Percentiles rank a stretch among this genome's conserved stretches.
Conservation (phyloP, 768 basidiomycete species). For the Pisolithus sp. region DNA sequence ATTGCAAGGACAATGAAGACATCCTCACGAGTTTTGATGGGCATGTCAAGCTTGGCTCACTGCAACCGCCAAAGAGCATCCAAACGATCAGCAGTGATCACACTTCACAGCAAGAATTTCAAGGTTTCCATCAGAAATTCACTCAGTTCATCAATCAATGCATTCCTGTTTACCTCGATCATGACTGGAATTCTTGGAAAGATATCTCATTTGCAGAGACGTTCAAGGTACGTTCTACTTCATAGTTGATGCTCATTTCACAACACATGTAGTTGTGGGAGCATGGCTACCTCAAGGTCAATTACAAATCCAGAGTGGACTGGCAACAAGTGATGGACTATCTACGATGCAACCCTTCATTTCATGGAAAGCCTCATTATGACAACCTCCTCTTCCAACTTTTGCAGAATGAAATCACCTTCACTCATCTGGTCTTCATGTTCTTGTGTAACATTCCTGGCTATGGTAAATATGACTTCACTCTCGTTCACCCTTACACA, state of each 20-base stretch:
- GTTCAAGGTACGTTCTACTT: background rate
- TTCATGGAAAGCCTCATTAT: constrained; percentile 19
- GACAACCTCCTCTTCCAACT: constrained; percentile 21
- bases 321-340: constrained; percentile 25
- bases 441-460: constrained; percentile 15
- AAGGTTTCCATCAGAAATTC: too few species aligned
- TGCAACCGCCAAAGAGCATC: too few species aligned
- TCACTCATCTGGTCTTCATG: constrained; percentile 17
- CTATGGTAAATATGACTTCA: background rate
- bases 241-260: background rate
- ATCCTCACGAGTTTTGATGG: too few species aligned
- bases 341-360: constrained; percentile 26
- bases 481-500: constrained; percentile 16
- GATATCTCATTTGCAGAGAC: too few species aligned
- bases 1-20: too few species aligned
- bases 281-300: constrained; percentile 20
- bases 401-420: background rate
- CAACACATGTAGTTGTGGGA: constrained; percentile 15
- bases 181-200: too few species aligned
- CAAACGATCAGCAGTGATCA: too few species aligned
- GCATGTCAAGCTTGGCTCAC: too few species aligned
- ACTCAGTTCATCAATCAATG: too few species aligned
- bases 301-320: constrained; percentile 23
- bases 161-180: too few species aligned
- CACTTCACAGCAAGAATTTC: too few species aligned